Base-by-base conservation (phyloP, 768 basidiomycete species). In the Mycena haematopus region DNA sequence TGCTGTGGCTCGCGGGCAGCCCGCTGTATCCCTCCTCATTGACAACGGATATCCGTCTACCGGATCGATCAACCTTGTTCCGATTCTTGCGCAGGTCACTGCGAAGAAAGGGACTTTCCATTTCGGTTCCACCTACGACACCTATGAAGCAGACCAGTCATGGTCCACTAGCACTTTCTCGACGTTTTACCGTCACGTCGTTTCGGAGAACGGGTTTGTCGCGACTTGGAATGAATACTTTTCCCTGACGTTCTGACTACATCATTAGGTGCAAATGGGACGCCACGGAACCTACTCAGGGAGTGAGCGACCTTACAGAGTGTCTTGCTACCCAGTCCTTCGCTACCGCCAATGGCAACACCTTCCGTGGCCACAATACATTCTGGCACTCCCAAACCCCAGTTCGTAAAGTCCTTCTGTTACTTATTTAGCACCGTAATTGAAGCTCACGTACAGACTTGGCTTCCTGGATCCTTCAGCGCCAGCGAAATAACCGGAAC, bases 321-420 rank as follows among this genome's bases (percentile, higher is more conserved):
- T 65, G 63, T 49, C 49, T 65, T 27, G 63, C 58, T 1, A 19
- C 21, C 7, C 63, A 65, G 33, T 17, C 7, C 1, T 65, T 65
- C 35, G 63, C 63, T 0, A 65, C 58, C 14, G 10, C n/a, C 11
- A 47, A 50, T 29, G 47, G 58, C 45, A 50, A 46, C 47, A 65
- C 58, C 1, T 65, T 65, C 63, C 63, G 63, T 31, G 63, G 63
- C 4, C 63, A 65, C 58, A 65, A 65, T 35, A 65, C 63, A 19
- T 65, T 65, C 53, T 65, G 63, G 63, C 63, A 65, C 35, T 55
- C 52, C 10, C 63, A 65, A 38, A 56, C 58, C 13, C 63, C 63
- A 31, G 63, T 65, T 14, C 42, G 62, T 31, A 1, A 21, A 33
- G 11, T 55, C 29, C 17, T 46, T 61, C n/a, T n/a, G n/a, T 42